phyloP scores from a whole-genome alignment of 306 rosid species.

The Casuarina glauca region DNA sequence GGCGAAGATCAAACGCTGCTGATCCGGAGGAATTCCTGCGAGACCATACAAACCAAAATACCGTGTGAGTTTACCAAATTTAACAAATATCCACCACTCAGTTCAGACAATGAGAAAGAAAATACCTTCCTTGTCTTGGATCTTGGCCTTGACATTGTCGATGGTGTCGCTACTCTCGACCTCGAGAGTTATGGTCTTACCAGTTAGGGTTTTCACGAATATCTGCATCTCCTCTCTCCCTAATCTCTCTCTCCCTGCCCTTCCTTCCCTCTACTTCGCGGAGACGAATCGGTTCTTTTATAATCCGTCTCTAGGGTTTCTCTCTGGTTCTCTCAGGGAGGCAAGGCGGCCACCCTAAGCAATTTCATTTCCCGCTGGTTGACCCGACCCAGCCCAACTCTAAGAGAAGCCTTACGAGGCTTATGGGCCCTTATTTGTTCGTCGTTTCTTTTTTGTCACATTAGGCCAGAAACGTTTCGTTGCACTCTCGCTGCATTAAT shows the following conservation, averaged over 20 bases:
- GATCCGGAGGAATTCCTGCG: conserved; percentile 79
- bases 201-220: conserved; percentile 85
- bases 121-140: conserved; percentile 90
- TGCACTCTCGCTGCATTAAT: no score
- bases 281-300: background rate
- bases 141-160: conserved; percentile 84
- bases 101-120: background rate
- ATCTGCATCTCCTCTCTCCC: conserved; percentile 48
- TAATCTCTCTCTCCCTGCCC: no score
- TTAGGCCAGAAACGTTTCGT: no score
- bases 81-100: background rate
- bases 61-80: background rate
- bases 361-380: no score
- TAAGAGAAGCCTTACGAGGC: no score
- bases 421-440: no score
- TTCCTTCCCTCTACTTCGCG: background rate
- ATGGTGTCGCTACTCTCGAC: conserved; percentile 88
- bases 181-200: conserved; percentile 87
- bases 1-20: conserved; percentile 79
- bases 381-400: background rate
- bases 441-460: no score
- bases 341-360: background rate
- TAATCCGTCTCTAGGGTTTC: conserved; percentile 31
- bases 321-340: background rate
- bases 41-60: background rate